Percentiles rank a stretch among this genome's conserved stretches.
These are phyloP conservation scores for Zasmidium angulare DNA, from an alignment of 2,329 filamentous ascomycete species.

Conservation along the genomic window DNA sequence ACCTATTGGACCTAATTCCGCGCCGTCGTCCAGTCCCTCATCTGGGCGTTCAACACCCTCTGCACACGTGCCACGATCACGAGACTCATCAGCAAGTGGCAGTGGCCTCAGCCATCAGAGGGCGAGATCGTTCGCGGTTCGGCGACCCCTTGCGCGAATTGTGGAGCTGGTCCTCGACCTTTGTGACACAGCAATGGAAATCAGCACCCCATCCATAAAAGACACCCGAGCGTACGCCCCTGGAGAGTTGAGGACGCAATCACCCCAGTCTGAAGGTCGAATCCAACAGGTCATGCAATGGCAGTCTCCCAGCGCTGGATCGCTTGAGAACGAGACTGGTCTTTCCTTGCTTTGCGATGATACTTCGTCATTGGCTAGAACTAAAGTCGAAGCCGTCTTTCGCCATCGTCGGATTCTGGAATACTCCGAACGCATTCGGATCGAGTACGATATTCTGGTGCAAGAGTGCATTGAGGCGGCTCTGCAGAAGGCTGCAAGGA, in stretches of 20 bases:
- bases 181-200: constrained; percentile 92
- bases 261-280: constrained; percentile 90
- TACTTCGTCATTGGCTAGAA: constrained; percentile 77
- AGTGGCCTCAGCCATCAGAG: constrained; percentile 75
- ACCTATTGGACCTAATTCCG: constrained; percentile 71
- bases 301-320: constrained; percentile 91
- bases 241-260: constrained; percentile 86
- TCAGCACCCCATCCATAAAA: constrained; percentile 91
- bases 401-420: constrained; percentile 91
- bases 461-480: constrained; percentile 95
- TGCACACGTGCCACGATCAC: constrained; percentile 63
- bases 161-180: constrained; percentile 93
- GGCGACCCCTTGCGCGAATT: constrained; percentile 85
- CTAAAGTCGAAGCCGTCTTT: constrained; percentile 90
- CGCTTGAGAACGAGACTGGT: constrained; percentile 89
- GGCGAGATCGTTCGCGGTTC: constrained; percentile 84
- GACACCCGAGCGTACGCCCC: constrained; percentile 67
- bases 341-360: constrained; percentile 84
- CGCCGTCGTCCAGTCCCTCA: constrained; percentile 66
- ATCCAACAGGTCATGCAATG: constrained; percentile 94
- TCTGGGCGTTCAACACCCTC: constrained; percentile 71
- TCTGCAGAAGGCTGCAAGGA: constrained; percentile 81
- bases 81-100: constrained; percentile 64
- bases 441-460: constrained; percentile 89
- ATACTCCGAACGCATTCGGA: constrained; percentile 90